Base-by-base conservation (phyloP, 73 alveolate genomes). In the Paramecium sonneborni region DNA sequence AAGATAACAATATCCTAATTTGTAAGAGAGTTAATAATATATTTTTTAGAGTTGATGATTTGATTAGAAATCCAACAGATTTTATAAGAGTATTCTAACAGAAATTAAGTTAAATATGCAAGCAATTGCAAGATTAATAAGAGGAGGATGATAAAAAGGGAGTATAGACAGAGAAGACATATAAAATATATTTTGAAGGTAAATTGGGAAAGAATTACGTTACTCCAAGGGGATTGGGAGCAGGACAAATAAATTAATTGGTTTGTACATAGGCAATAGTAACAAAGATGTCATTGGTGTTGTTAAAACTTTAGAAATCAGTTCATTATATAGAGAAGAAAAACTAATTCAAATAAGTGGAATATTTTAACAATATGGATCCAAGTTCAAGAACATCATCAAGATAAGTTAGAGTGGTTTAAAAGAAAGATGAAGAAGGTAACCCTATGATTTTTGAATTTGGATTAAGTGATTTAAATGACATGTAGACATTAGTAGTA, bases 261-360 rank as follows among this genome's bases (percentile, higher is more conserved):
- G 99, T 98, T 1, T 95, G 96, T 20, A 99, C 97, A 23, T 96
- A 97, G 69, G 99, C 99, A 5, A 98, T 98, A 35, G 99, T 98
- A 41, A 98, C 99, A n/a, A 95, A 98, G 67, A 96, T 96, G 96
- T 92, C 98, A 55, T 93, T 96, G 39, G 99, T 97, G 9, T 94
- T 96, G 85, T 99, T 99, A 30, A 98, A 96, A 68, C 87, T 98
- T 56, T 93, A 88, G 85, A 96, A 93, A 41, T 92, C 98, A 55
- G 97, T 91, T 6, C 99, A 98, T 91, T 98, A 94, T 96, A 95
- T 98, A 84, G 99, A 97, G 74, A 97, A 91, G 57, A 97, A 99
- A 10, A 92, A 95, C 85, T 37, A 93, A 38, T 98, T 98, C 34
- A 82, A 58, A 84, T 93, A 96, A 39, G 95, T 93, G 92, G 96